These are phyloP conservation scores for Pythium biforme DNA, from an alignment of 352 stramenopile genomes.

Conservation along the genomic window DNA sequence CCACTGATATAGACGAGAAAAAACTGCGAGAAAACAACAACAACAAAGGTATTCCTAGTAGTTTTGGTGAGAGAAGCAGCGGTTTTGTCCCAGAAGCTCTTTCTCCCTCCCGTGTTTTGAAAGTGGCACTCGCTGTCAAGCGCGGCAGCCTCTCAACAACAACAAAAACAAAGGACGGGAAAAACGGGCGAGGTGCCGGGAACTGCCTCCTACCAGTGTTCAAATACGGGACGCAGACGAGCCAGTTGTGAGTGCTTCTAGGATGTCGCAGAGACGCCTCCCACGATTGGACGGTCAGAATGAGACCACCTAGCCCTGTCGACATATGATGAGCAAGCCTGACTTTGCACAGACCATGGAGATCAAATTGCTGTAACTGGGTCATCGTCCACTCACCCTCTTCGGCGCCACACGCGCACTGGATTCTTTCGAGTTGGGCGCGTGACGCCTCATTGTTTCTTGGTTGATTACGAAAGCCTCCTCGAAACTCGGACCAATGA, in stretches of 20 bases:
- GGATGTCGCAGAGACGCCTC: constrained; percentile 20
- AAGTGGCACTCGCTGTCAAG: constrained; percentile 15
- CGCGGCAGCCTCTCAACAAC: not conserved
- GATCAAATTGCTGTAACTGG: constrained; percentile 15
- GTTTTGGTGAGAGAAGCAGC: constrained; percentile 1
- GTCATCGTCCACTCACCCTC: constrained; percentile 13
- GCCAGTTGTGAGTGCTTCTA: constrained; percentile 4
- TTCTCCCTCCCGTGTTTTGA: constrained; percentile 9
- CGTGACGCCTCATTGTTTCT: constrained; percentile 16
- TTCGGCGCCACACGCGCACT: constrained; percentile 5
- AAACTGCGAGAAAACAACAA: constrained; percentile 4
- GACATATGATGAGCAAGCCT: constrained; percentile 16
- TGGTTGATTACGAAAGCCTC: constrained; percentile 9
- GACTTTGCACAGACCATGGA: constrained; percentile 10
- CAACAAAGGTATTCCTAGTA: no score
- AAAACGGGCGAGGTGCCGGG: not conserved
- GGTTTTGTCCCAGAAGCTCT: constrained; percentile 5
- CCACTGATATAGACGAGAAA: not conserved
- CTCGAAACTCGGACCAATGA: not conserved
- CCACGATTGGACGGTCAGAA: constrained; percentile 17
- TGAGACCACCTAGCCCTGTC: constrained; percentile 8
- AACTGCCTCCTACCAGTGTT: not conserved
- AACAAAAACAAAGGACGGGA: not conserved
- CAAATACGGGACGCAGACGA: constrained; percentile 13
- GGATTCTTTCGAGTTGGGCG: constrained; percentile 15